Evolutionary conservation across 495 filamentous ascomycete species (phyloP).

Genomic region (Neurospora sp.): DNA sequence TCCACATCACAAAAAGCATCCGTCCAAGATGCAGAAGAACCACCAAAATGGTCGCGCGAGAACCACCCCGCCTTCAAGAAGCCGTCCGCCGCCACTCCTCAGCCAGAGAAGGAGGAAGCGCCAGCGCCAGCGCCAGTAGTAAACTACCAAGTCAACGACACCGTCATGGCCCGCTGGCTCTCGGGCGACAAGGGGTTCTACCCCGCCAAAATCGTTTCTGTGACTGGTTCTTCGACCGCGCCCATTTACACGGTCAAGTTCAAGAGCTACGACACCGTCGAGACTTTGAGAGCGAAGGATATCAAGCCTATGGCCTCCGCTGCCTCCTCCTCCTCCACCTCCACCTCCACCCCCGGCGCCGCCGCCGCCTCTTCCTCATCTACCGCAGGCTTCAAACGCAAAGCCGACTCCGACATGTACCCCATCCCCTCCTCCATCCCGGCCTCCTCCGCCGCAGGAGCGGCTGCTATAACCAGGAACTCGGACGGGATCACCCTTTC

Average conservation of each 20-base stretch:
- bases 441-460: slow-evolving; percentile 9
- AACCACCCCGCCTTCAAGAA: slow-evolving; percentile 60
- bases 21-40: slow-evolving; percentile 37
- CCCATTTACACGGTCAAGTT: slow-evolving; percentile 93
- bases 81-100: slow-evolving; percentile 24
- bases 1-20: slow-evolving; percentile 7
- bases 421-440: slow-evolving; percentile 10
- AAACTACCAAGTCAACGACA: slow-evolving; percentile 76
- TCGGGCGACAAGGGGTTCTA: slow-evolving; percentile 87
- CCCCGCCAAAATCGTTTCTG: slow-evolving; percentile 83
- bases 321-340: slow-evolving; percentile 33
- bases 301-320: slow-evolving; percentile 63
- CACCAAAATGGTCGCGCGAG: slow-evolving; percentile 54
- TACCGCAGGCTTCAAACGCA: slow-evolving; percentile 13
- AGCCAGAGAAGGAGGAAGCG: slow-evolving; percentile 39
- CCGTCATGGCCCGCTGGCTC: slow-evolving; percentile 79
- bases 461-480: slow-evolving; percentile 12
- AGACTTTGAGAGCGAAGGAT: slow-evolving; percentile 76
- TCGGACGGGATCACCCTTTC: slow-evolving; percentile 60
- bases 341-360: slow-evolving; percentile 52
- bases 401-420: slow-evolving; percentile 19
- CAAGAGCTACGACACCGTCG: slow-evolving; percentile 77
- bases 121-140: slow-evolving; percentile 28
- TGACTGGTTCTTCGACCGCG: slow-evolving; percentile 77
- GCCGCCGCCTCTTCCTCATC: slow-evolving; percentile 36